Conservation (phyloP, 768 basidiomycete species). For the Boletus subparvulus region DNA sequence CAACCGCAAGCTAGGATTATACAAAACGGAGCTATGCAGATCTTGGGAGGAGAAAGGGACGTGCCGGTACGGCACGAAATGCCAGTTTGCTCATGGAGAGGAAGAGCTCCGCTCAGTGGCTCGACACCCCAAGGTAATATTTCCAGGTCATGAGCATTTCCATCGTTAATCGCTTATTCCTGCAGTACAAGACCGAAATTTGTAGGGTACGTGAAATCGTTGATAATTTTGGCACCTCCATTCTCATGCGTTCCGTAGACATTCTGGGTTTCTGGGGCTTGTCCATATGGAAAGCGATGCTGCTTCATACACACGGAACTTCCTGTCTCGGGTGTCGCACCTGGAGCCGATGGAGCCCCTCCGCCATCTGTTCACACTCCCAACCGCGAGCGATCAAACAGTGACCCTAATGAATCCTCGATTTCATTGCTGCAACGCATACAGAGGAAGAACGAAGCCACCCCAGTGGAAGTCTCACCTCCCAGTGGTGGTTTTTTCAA, state of each 20-base stretch:
- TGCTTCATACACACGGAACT: constrained; percentile 93
- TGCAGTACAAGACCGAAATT: constrained; percentile 90
- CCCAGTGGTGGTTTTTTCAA: constrained; percentile 47
- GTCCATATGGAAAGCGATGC: constrained; percentile 89
- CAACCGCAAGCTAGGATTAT: constrained; percentile 85
- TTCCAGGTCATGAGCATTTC: background rate
- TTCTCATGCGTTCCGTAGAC: constrained; percentile 48
- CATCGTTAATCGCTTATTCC: constrained; percentile 18
- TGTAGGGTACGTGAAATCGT: constrained; percentile 62
- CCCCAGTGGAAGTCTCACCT: constrained; percentile 54
- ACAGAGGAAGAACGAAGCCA: constrained; percentile 61
- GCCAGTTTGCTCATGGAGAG: constrained; percentile 92
- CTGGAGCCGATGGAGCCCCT: constrained; percentile 52
- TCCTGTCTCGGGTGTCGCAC: constrained; percentile 59
- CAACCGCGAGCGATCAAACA: constrained; percentile 70
- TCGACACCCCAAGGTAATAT: constrained; percentile 81
- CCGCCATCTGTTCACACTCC: constrained; percentile 52
- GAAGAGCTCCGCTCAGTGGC: constrained; percentile 83
- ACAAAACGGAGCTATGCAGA: constrained; percentile 87
- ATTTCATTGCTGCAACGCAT: constrained; percentile 79
- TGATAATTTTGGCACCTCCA: background rate
- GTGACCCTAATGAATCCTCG: constrained; percentile 72
- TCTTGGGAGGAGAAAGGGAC: constrained; percentile 92
- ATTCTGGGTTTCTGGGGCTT: constrained; percentile 92
- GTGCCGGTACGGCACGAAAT: constrained; percentile 84